phyloP scores from a whole-genome alignment of 177 flowering plant species.

The Vitis hybrid region DNA sequence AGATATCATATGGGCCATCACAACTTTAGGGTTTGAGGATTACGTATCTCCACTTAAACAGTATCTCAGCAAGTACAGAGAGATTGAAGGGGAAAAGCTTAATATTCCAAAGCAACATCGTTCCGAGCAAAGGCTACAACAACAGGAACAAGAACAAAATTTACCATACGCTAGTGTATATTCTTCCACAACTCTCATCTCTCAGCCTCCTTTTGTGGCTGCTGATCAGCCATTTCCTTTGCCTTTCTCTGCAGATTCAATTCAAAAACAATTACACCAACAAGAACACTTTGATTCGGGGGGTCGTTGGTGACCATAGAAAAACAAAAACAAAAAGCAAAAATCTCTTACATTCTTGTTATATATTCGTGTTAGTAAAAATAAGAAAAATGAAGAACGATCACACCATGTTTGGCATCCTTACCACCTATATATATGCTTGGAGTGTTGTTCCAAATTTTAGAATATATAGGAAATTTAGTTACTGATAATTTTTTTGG shows the following conservation, averaged over 20 bases:
- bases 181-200: not conserved
- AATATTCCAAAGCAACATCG: constrained; percentile 22
- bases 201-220: not conserved
- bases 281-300: too few relatives aligned
- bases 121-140: constrained; percentile 14
- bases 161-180: not conserved
- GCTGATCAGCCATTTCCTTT: not conserved
- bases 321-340: too few relatives aligned
- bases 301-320: too few relatives aligned
- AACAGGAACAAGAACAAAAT: constrained; percentile 12
- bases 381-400: too few relatives aligned
- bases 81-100: constrained; percentile 33
- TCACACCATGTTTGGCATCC: too few relatives aligned
- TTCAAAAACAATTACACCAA: too few relatives aligned
- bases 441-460: too few relatives aligned
- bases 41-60: constrained; percentile 30
- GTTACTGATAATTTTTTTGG: too few relatives aligned
- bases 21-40: constrained; percentile 36
- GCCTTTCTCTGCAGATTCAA: not conserved
- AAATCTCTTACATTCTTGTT: too few relatives aligned
- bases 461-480: too few relatives aligned
- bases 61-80: constrained; percentile 30
- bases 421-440: too few relatives aligned
- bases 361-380: too few relatives aligned
- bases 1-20: constrained; percentile 42